These are phyloP conservation scores for Quercus phellos DNA, from an alignment of 331 rosid species.

Conservation along the genomic window DNA sequence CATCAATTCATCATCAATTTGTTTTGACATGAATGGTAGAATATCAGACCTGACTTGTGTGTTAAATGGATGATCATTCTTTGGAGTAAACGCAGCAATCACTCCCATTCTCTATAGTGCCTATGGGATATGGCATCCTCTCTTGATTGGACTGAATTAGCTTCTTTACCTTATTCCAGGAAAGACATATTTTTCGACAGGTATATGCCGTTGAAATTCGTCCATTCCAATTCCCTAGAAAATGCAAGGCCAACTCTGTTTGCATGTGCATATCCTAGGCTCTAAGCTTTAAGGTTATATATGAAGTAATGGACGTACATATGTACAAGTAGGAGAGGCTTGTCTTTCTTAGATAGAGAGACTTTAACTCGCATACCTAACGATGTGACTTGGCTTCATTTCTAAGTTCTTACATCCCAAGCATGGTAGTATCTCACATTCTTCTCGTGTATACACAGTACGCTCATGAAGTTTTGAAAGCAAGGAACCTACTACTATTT, in stretches of 20 bases:
- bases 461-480: slow-evolving; percentile 22
- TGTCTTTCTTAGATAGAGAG: slow-evolving; percentile 43
- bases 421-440: slow-evolving; percentile 30
- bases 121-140: background rate
- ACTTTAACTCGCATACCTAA: slow-evolving; percentile 64
- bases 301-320: background rate
- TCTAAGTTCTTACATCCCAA: slow-evolving; percentile 52
- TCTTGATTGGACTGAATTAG: background rate
- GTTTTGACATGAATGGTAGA: too few species aligned
- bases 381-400: slow-evolving; percentile 52
- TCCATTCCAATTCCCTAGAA: background rate
- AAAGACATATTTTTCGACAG: background rate
- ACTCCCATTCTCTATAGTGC: background rate
- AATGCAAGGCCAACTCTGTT: background rate
- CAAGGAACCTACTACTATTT: slow-evolving; percentile 16
- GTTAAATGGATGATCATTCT: background rate
- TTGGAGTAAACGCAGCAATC: background rate
- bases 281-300: slow-evolving; percentile 8
- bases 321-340: background rate
- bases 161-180: slow-evolving; percentile 1
- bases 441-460: slow-evolving; percentile 15
- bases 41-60: too few species aligned
- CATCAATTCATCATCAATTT: too few species aligned
- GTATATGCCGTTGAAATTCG: background rate
- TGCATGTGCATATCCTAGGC: background rate